These are phyloP conservation scores for Alternaria atra DNA, from an alignment of 2,329 filamentous ascomycete genomes.

Conservation along the genomic window DNA sequence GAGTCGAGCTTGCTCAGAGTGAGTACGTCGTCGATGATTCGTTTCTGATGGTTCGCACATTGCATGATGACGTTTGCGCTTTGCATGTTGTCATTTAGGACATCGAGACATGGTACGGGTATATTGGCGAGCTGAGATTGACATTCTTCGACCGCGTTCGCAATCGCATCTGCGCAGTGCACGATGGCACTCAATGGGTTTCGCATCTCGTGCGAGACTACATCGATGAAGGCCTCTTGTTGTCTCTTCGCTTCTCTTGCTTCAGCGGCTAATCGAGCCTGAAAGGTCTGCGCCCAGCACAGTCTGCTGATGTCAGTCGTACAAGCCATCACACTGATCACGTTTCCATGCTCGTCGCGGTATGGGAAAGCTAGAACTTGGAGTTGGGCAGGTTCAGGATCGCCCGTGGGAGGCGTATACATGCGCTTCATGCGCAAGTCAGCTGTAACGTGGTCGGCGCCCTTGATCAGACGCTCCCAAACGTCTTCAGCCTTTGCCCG, in stretches of 20 bases:
- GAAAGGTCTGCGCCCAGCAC: conserved; percentile 52
- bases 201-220: conserved; percentile 56
- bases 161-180: conserved; percentile 56
- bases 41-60: conserved; percentile 58
- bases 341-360: conserved; percentile 38
- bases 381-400: conserved; percentile 42
- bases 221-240: conserved; percentile 53
- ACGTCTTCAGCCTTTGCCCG: conserved; percentile 31
- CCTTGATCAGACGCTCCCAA: conserved; percentile 37
- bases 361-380: conserved; percentile 49
- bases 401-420: conserved; percentile 43
- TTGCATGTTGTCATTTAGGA: conserved; percentile 42
- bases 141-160: conserved; percentile 46
- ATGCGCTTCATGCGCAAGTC: conserved; percentile 44
- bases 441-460: conserved; percentile 35
- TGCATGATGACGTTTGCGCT: conserved; percentile 56
- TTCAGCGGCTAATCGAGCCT: conserved; percentile 49
- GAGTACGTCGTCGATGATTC: conserved; percentile 59
- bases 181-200: conserved; percentile 57
- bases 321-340: conserved; percentile 50
- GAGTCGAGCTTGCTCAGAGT: conserved; percentile 58
- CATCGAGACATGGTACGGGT: conserved; percentile 34
- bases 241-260: conserved; percentile 52
- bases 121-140: conserved; percentile 31
- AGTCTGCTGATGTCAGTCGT: conserved; percentile 52